These are phyloP conservation scores for Apiotrichum montevideense DNA, from an alignment of 1,284 basidiomycete genomes.

Conservation along the genomic window DNA sequence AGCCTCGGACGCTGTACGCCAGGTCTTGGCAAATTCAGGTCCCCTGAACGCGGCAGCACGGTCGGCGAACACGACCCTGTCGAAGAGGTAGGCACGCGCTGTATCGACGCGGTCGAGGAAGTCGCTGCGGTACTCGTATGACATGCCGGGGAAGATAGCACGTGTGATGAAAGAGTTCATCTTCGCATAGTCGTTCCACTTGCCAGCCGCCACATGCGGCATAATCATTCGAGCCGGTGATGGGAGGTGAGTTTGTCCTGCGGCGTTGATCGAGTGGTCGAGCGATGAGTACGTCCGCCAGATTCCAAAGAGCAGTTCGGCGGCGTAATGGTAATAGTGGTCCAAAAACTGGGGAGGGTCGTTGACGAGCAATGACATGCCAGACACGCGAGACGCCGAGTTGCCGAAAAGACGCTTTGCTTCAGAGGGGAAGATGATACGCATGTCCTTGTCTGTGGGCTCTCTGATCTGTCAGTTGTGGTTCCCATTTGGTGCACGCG, in stretches of 20 bases:
- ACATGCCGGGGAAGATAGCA: constrained; percentile 65
- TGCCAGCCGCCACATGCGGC: constrained; percentile 60
- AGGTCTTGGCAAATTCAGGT: constrained; percentile 60
- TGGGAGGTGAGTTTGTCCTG: constrained; percentile 60
- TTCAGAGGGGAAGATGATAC: constrained; percentile 62
- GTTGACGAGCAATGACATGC: constrained; percentile 56
- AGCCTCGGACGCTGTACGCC: constrained; percentile 66
- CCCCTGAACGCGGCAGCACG: constrained; percentile 72
- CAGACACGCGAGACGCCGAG: constrained; percentile 41
- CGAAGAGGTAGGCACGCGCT: constrained; percentile 65
- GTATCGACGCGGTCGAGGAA: constrained; percentile 58
- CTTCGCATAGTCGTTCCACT: constrained; percentile 78
- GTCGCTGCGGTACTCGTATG: constrained; percentile 55
- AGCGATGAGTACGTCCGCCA: constrained; percentile 80
- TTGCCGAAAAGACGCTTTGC: constrained; percentile 63
- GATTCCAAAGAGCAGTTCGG: constrained; percentile 79
- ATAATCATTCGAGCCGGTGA: constrained; percentile 68
- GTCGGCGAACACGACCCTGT: constrained; percentile 74
- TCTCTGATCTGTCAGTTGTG: constrained; percentile 24
- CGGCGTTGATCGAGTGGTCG: constrained; percentile 59
- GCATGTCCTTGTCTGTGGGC: constrained; percentile 71
- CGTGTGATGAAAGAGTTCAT: constrained; percentile 64
- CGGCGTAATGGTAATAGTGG: constrained; percentile 59
- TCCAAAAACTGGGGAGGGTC: constrained; percentile 74
- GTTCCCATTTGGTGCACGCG: not conserved